Evolutionary conservation across 805 yeast genomes (phyloP), one percentile per base, ranked within the genome.

Genomic region (Candida morakotiae): DNA sequence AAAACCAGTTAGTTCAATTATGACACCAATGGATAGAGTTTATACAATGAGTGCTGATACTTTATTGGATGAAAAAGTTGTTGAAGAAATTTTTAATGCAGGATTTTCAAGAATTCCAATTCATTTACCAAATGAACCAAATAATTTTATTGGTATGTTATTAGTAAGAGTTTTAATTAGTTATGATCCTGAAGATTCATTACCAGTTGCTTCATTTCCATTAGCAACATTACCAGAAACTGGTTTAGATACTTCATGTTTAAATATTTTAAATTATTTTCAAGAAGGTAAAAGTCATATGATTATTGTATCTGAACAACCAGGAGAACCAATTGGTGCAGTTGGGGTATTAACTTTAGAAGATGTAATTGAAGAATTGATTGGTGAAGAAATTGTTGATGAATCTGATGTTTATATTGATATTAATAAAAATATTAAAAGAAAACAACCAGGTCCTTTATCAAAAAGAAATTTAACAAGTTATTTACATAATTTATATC

Each of bases 271-370:
- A 53, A 91, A 91, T 60, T 91, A 91, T 63, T 91, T 93, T 72
- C 98, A 91, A 60, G 97, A 91, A 59, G 98, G 98, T 43, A 89
- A 88, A 60, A 83, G 95, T 1, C 98, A 91, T 62, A 91, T 91
- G 98, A 91, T 93, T 51, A 81, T 89, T 25, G 96, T 91, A 7
- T 80, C 91, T 45, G 81, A 80, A 40, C 70, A 71, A 31, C 98
- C 98, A 0, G 98, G 98, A 30, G 77, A 73, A 48, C 73, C 83
- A 1, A 69, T 71, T 27, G 97, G 97, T 15, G 93, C 96, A 1
- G 57, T 83, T 22, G 98, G 98, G 46, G 95, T 91, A 8, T 68
- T 91, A 30, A 91, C 98, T 1, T 69, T 91, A 43, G 98, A 91
- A 62, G 98, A 91, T 55, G 97, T 91, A n/a, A 93, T 91, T 54